Evolutionary conservation across 169 alveolate genomes (phyloP), one percentile per base, ranked within the genome.

Genomic region (Eimeria tenella): DNA sequence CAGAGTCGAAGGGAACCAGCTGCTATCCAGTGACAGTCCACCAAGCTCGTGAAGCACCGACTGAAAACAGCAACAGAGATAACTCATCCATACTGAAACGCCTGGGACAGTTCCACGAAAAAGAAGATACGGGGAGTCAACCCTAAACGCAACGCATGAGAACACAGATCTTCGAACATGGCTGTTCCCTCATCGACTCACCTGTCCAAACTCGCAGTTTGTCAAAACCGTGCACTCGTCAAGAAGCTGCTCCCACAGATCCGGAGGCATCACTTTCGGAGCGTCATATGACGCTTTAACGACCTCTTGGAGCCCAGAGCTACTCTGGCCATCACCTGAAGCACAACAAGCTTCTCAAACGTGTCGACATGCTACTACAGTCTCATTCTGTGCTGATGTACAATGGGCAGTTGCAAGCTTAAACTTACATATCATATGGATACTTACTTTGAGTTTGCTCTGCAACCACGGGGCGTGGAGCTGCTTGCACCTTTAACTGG

Each of bases 221-320:
- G 95, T 93, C 65, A 93, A 93, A 53, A 93, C 94, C 7, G 95
- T 93, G 62, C 95, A 93, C 55, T 93, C 95, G 84, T 93, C 95
- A 23, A 93, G 95, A 19, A 93, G 93, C 84, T 65, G 82, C 81
- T 93, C 95, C 95, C 95, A 93, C 19, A 93, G 71, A 31, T 93
- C 95, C 23, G 95, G 94, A 13, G 94, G 94, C 90, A 91, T 91
- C 79, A 83, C 90, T 31, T 83, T 83, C 31, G 90, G 90, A 56
- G 90, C 90, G 75, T 83, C 90, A 53, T 83, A 83, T 9, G 90
- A 23, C 2, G 90, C 31, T 75, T 83, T 83, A 42, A 56, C 77
- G 4, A 75, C 42, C 60, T 83, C 90, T 11, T 58, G 77, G 19
- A 77, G n/a, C 42, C 42, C 58, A 23, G 75, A 55, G 60, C 90